Evolutionary conservation across 2,329 filamentous ascomycete species (phyloP).

Genomic region (Trichoderma asperellum): DNA sequence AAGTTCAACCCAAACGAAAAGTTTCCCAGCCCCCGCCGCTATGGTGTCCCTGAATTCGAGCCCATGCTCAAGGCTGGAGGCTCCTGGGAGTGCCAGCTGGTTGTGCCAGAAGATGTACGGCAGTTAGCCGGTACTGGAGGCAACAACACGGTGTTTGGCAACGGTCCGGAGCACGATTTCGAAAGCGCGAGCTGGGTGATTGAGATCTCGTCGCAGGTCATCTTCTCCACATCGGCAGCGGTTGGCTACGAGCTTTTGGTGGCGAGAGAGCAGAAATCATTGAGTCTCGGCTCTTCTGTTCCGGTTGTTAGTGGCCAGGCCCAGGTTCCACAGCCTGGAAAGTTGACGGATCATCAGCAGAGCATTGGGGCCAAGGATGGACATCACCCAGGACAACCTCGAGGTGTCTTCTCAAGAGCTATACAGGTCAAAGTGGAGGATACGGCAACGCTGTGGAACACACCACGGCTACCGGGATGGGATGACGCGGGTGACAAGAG

Average conservation of each 20-base stretch:
- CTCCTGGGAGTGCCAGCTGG: conserved; percentile 77
- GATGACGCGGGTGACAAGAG: conserved; percentile 47
- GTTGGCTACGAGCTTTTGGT: conserved; percentile 88
- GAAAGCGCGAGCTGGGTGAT: conserved; percentile 81
- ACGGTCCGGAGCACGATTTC: conserved; percentile 49
- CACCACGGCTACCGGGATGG: conserved; percentile 76
- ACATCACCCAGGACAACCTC: conserved; percentile 64
- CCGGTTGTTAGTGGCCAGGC: conserved; percentile 51
- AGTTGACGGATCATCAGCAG: conserved; percentile 76
- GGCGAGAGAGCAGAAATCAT: conserved; percentile 81
- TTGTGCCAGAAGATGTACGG: conserved; percentile 77
- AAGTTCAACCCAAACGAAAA: conserved; percentile 83
- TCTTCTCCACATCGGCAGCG: conserved; percentile 87
- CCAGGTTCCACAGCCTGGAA: conserved; percentile 66
- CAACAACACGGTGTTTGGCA: conserved; percentile 50
- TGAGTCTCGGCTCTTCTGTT: conserved; percentile 63
- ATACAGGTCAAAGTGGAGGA: conserved; percentile 81
- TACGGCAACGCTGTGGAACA: conserved; percentile 89
- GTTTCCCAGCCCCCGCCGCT: conserved; percentile 67
- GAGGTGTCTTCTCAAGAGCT: conserved; percentile 83
- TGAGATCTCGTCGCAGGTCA: conserved; percentile 88
- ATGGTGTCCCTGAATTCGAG: conserved; percentile 88
- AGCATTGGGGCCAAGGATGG: conserved; percentile 60
- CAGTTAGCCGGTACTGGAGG: conserved; percentile 60
- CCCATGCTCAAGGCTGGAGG: conserved; percentile 95